Conservation (phyloP, 176 grass and related monocot species). For the Luzula sylvatica region DNA sequence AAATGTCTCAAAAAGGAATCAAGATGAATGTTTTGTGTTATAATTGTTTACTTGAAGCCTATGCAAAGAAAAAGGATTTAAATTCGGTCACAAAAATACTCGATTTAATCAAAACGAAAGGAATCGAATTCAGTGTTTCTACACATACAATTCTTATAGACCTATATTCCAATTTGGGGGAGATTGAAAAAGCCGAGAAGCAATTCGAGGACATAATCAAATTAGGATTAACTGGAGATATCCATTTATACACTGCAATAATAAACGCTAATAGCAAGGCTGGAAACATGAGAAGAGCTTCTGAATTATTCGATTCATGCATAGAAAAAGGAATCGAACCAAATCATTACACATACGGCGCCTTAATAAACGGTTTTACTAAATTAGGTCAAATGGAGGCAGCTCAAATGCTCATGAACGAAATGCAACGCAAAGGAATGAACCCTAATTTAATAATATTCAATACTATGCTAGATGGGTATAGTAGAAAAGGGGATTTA, state of each 20-base stretch:
- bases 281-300: slow-evolving; percentile 57
- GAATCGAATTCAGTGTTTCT: slow-evolving; percentile 24
- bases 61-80: slow-evolving; percentile 30
- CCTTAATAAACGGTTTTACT: slow-evolving; percentile 75
- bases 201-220: slow-evolving; percentile 39
- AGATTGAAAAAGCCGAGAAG: slow-evolving; percentile 40
- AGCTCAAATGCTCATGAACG: slow-evolving; percentile 48
- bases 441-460: slow-evolving; percentile 55
- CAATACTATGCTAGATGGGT: slow-evolving; percentile 76
- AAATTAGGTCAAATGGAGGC: slow-evolving; percentile 70
- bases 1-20: slow-evolving; percentile 33
- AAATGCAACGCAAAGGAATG: slow-evolving; percentile 60
- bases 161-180: slow-evolving; percentile 8
- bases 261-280: slow-evolving; percentile 47
- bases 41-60: slow-evolving; percentile 50
- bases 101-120: slow-evolving; percentile 19
- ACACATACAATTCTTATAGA: slow-evolving; percentile 55
- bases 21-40: slow-evolving; percentile 50
- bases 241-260: slow-evolving; percentile 48
- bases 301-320: slow-evolving; percentile 63
- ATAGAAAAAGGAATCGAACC: slow-evolving; percentile 41
- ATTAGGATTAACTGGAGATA: slow-evolving; percentile 33
- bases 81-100: slow-evolving; percentile 22
- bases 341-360: slow-evolving; percentile 43
- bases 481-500: slow-evolving; percentile 40